Percentiles rank a stretch among this genome's conserved stretches.
Evolutionary conservation across 306 rosid genomes (phyloP).

Genomic region (Adenanthera pavonina): DNA sequence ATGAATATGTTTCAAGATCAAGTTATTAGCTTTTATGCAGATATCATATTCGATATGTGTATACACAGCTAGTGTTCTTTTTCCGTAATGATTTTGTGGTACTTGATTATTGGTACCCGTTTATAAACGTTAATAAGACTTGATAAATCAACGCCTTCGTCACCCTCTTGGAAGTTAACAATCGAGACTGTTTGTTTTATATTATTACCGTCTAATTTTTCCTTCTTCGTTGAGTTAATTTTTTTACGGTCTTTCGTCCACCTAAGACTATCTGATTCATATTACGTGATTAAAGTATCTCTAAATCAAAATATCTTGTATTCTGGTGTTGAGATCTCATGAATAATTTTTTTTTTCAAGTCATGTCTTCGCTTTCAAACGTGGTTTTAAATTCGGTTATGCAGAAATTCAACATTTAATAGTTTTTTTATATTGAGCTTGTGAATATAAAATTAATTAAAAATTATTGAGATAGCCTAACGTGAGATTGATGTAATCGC

Average conservation of each 20-base stretch:
- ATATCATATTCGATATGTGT: too few species aligned
- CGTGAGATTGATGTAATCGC: background rate
- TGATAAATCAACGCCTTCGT: background rate
- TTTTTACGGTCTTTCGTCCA: background rate
- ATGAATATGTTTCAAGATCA: background rate
- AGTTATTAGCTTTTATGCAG: too few species aligned
- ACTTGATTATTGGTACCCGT: background rate
- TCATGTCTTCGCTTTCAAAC: background rate
- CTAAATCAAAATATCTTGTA: background rate
- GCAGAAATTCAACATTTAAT: background rate
- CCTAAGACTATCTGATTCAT: background rate
- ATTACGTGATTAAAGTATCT: background rate
- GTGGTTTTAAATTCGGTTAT: background rate
- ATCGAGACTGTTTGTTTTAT: background rate
- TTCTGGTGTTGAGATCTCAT: background rate
- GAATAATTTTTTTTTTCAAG: background rate
- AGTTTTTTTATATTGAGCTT: background rate
- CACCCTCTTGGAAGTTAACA: slow-evolving; percentile 30
- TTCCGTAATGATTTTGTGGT: background rate
- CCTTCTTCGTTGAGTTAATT: background rate
- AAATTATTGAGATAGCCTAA: background rate
- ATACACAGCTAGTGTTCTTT: background rate
- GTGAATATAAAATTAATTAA: background rate
- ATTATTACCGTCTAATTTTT: background rate
- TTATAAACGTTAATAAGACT: background rate